Percentiles rank a stretch among this genome's conserved stretches.
Evolutionary conservation across 257 asterid genomes (phyloP).

Genomic region (Rhazya stricta): DNA sequence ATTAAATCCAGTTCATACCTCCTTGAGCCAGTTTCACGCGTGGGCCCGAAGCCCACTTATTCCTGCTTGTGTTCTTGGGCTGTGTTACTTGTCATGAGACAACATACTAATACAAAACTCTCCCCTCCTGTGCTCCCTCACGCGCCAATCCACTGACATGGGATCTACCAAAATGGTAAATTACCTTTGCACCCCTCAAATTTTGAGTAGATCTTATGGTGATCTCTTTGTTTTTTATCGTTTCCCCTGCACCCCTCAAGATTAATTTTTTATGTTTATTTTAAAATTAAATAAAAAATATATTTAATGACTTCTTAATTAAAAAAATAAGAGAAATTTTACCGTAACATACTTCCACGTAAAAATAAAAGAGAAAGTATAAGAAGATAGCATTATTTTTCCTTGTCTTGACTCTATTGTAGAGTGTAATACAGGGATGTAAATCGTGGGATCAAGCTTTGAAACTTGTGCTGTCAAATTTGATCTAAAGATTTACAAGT

Average conservation of each 20-base stretch:
- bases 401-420: not conserved
- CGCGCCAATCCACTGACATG: too few relatives aligned
- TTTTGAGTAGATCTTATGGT: too few relatives aligned
- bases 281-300: too few relatives aligned
- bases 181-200: not conserved
- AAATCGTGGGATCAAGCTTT: constrained; percentile 1
- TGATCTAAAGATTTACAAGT: constrained; percentile 16
- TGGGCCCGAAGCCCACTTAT: constrained; percentile 36
- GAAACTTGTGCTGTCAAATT: not conserved
- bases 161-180: not conserved
- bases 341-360: too few relatives aligned
- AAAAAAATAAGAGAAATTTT: too few relatives aligned
- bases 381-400: not conserved
- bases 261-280: too few relatives aligned
- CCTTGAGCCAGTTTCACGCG: constrained; percentile 22
- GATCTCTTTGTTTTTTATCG: too few relatives aligned
- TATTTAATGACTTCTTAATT: too few relatives aligned
- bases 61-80: constrained; percentile 26
- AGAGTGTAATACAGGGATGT: not conserved
- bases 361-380: too few relatives aligned
- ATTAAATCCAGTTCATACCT: constrained; percentile 40
- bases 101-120: constrained; percentile 11
- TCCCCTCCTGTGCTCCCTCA: constrained; percentile 13
- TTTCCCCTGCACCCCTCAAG: too few relatives aligned
- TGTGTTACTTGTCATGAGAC: constrained; percentile 19